Conservation (phyloP, 768 basidiomycete species). For the Boletellus sp. region DNA sequence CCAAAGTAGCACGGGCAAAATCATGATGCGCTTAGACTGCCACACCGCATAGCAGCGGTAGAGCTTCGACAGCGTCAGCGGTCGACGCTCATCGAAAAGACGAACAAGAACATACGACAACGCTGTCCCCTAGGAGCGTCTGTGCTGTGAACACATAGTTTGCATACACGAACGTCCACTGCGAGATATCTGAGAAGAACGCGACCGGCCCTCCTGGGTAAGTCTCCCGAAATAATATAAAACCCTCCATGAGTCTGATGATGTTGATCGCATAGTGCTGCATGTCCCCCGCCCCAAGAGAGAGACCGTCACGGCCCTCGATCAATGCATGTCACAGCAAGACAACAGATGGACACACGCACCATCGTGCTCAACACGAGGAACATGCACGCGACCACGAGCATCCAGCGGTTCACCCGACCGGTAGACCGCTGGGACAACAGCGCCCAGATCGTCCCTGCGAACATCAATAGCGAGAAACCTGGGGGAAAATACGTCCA, state of each 20-base stretch:
- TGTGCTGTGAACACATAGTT: slow-evolving; percentile 23
- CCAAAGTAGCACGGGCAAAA: slow-evolving; percentile 31
- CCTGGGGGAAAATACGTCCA: slow-evolving; percentile 18
- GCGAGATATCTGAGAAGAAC: slow-evolving; percentile 25
- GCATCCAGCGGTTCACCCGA: slow-evolving; percentile 19
- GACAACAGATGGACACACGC: not conserved
- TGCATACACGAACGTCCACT: slow-evolving; percentile 29
- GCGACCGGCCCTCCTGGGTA: slow-evolving; percentile 17
- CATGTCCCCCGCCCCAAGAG: not conserved
- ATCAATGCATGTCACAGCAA: not conserved
- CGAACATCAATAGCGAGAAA: slow-evolving; percentile 36
- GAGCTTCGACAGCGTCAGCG: slow-evolving; percentile 14
- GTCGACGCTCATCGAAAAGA: not conserved
- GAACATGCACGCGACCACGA: slow-evolving; percentile 24
- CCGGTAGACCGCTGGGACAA: not conserved
- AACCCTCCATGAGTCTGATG: slow-evolving; percentile 23
- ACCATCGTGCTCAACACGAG: slow-evolving; percentile 31
- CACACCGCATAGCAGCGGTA: slow-evolving; percentile 33
- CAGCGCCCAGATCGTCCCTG: slow-evolving; percentile 27
- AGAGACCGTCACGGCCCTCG: not conserved
- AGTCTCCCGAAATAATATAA: slow-evolving; percentile 19
- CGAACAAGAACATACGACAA: slow-evolving; percentile 20
- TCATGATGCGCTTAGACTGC: slow-evolving; percentile 25
- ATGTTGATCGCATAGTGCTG: slow-evolving; percentile 29
- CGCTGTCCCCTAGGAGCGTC: slow-evolving; percentile 29